Conservation (phyloP, 768 basidiomycete genomes). For the Suillus brevipes region DNA sequence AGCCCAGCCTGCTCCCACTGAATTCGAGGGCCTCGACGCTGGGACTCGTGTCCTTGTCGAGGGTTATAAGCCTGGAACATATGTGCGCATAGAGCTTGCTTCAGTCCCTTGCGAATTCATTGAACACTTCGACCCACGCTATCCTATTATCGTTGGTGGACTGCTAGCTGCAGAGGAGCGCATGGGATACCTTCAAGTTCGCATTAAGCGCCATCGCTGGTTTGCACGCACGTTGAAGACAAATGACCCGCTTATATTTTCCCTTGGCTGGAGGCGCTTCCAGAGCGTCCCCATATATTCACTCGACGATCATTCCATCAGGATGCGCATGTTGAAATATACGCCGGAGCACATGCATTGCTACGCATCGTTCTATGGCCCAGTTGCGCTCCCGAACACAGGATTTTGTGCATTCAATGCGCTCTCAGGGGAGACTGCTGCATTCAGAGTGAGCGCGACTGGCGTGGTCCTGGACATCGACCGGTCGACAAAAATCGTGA, state of each 20-base stretch:
- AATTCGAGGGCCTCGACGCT: slow-evolving; percentile 78
- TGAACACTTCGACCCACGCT: slow-evolving; percentile 88
- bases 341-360: slow-evolving; percentile 99
- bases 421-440: slow-evolving; percentile 59
- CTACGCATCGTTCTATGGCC: slow-evolving; percentile 96
- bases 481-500: slow-evolving; percentile 91
- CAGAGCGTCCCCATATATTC: slow-evolving; percentile 95
- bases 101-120: slow-evolving; percentile 90
- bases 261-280: slow-evolving; percentile 97
- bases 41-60: slow-evolving; percentile 83
- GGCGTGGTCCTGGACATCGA: slow-evolving; percentile 95
- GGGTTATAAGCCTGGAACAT: slow-evolving; percentile 86
- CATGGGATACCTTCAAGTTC: slow-evolving; percentile 91
- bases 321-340: slow-evolving; percentile 99
- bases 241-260: slow-evolving; percentile 95
- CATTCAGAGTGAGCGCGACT: slow-evolving; percentile 89
- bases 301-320: slow-evolving; percentile 95
- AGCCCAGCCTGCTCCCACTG: slow-evolving; percentile 38
- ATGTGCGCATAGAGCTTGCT: slow-evolving; percentile 87
- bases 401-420: slow-evolving; percentile 98
- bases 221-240: slow-evolving; percentile 88
- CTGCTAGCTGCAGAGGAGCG: slow-evolving; percentile 86
- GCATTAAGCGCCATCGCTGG: slow-evolving; percentile 97
- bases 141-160: slow-evolving; percentile 91
- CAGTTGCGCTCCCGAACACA: slow-evolving; percentile 87